phyloP scores from a whole-genome alignment of 2,329 filamentous ascomycete species.

The Fusarium begoniae region DNA sequence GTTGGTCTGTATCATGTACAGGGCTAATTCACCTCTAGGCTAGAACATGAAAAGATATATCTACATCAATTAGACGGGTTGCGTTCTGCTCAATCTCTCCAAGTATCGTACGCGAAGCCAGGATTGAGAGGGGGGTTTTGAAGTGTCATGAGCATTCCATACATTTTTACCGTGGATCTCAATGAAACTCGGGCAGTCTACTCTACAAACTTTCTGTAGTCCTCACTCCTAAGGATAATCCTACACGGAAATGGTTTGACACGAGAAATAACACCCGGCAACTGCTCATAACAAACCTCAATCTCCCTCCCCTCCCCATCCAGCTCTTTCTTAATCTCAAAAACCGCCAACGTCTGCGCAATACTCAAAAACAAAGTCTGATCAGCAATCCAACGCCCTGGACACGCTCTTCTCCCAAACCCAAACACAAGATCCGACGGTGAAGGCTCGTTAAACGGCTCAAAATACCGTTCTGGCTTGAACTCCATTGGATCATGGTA shows the following conservation, averaged over 20 bases:
- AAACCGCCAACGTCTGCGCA: conserved; percentile 56
- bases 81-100: too few species aligned
- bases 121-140: rapidly evolving
- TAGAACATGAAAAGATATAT: rapidly evolving
- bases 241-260: conserved; percentile 1
- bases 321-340: conserved; percentile 47
- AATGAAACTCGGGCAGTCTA: not conserved
- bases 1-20: conserved; percentile 6
- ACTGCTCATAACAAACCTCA: conserved; percentile 21
- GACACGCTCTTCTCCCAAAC: conserved; percentile 50
- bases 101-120: rapidly evolving
- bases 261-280: conserved; percentile 15
- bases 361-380: conserved; percentile 46
- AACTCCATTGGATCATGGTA: conserved; percentile 59
- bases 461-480: conserved; percentile 38
- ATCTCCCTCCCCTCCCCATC: conserved; percentile 49
- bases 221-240: not conserved
- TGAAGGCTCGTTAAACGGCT: conserved; percentile 40
- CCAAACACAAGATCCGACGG: conserved; percentile 45
- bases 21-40: rapidly evolving
- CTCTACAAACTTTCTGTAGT: not conserved
- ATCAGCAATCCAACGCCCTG: conserved; percentile 47
- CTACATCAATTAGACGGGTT: not conserved
- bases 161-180: rapidly evolving
- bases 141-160: rapidly evolving